A percentile compares a stretch with the other conserved stretches of the same genome.
These are phyloP conservation scores for Aspergillus saccharolyticus DNA, from an alignment of 495 filamentous ascomycete species.

Conservation along the genomic window DNA sequence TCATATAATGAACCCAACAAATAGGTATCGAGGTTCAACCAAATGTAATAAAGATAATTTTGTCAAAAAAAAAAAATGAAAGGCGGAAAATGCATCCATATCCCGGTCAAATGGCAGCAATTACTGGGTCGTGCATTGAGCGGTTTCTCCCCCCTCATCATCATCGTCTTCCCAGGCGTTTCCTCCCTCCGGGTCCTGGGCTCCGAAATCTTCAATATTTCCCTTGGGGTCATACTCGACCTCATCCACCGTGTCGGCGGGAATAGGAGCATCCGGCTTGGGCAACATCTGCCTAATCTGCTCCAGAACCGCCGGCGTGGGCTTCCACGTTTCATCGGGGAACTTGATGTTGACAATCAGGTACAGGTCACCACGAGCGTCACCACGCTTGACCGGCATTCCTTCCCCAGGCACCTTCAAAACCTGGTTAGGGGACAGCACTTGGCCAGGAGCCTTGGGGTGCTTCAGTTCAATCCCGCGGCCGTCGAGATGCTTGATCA, in stretches of 20 bases:
- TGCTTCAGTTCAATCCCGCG: slow-evolving; percentile 80
- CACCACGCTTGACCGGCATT: slow-evolving; percentile 86
- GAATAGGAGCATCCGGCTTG: slow-evolving; percentile 51
- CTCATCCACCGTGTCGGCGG: slow-evolving; percentile 72
- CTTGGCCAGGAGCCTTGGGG: slow-evolving; percentile 59
- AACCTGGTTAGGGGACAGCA: slow-evolving; percentile 74
- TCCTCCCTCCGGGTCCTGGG: slow-evolving; percentile 64
- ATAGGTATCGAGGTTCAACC: slow-evolving; percentile 12
- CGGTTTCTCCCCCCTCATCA: slow-evolving; percentile 54
- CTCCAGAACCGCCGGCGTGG: slow-evolving; percentile 59
- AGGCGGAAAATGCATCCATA: no score
- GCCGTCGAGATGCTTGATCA: slow-evolving; percentile 89
- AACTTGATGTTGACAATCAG: slow-evolving; percentile 82
- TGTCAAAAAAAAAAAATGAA: slow-evolving; percentile 3
- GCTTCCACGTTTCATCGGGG: slow-evolving; percentile 78
- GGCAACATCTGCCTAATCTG: slow-evolving; percentile 73
- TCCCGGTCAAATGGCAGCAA: no score
- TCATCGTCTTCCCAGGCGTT: slow-evolving; percentile 79
- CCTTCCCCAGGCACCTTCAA: slow-evolving; percentile 84
- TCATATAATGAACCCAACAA: slow-evolving; percentile 6
- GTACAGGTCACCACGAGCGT: slow-evolving; percentile 81
- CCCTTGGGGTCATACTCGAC: slow-evolving; percentile 79
- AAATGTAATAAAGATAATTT: slow-evolving; percentile 5
- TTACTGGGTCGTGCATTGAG: slow-evolving; percentile 87
- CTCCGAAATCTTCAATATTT: slow-evolving; percentile 72